Conservation (phyloP, 2,329 filamentous ascomycete species). For the Magnaporthiopsis rhizophila region DNA sequence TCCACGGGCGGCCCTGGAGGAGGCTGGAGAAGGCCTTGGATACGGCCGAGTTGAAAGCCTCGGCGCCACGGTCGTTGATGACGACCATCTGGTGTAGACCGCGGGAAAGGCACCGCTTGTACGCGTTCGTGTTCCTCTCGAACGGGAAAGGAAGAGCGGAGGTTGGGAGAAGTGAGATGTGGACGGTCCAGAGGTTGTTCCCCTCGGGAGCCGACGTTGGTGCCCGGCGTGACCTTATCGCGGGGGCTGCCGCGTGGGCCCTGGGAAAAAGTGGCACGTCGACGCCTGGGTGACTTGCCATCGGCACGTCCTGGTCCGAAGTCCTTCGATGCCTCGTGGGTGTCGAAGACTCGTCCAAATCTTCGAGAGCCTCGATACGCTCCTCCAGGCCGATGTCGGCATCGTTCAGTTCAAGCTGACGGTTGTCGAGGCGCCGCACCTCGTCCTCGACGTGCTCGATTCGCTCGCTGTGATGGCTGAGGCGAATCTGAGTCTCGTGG, state of each 20-base stretch:
- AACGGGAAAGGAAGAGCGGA: conserved; percentile 49
- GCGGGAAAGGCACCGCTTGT: conserved; percentile 52
- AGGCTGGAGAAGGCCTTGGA: conserved; percentile 40
- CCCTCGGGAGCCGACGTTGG: conserved; percentile 15
- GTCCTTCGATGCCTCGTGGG: conserved; percentile 19
- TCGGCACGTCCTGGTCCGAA: not conserved
- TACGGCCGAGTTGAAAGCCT: conserved; percentile 41
- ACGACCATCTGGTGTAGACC: conserved; percentile 51
- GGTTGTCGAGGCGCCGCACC: conserved; percentile 36
- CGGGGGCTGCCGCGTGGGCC: not conserved
- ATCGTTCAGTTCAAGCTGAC: conserved; percentile 42
- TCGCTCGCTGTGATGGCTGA: conserved; percentile 31
- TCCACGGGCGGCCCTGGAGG: conserved; percentile 43
- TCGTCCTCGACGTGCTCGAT: conserved; percentile 31
- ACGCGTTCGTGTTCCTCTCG: conserved; percentile 53
- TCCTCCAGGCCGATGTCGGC: conserved; percentile 46
- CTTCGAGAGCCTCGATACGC: conserved; percentile 41
- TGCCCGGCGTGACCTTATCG: not conserved
- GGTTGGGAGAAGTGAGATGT: conserved; percentile 50
- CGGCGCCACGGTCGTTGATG: conserved; percentile 39
- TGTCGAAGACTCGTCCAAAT: conserved; percentile 21
- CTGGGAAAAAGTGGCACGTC: not conserved
- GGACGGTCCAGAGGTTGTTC: conserved; percentile 45
- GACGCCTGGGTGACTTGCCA: not conserved
- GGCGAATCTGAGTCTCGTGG: conserved; percentile 27